These are phyloP conservation scores for Dactylonectria macrodidyma DNA, from an alignment of 2,329 filamentous ascomycete species.

Conservation along the genomic window DNA sequence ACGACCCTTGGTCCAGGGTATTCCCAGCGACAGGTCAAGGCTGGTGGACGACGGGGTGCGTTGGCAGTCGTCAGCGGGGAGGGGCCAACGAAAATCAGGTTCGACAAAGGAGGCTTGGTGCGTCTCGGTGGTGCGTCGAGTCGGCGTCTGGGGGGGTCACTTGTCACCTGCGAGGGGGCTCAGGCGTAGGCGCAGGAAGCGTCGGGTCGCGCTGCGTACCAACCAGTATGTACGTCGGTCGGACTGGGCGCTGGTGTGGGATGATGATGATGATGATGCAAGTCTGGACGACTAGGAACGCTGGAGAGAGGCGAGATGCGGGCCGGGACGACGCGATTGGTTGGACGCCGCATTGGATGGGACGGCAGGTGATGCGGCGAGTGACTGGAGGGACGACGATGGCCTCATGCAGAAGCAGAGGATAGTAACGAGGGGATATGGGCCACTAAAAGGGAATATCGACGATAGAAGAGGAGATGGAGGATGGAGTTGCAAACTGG, in stretches of 20 bases:
- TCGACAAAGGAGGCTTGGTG: slow-evolving; percentile 23
- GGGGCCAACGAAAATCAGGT: slow-evolving; percentile 26
- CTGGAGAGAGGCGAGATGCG: slow-evolving; percentile 24
- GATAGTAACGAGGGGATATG: slow-evolving; percentile 4
- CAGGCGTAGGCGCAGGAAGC: slow-evolving; percentile 36
- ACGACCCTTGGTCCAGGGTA: slow-evolving; percentile 43
- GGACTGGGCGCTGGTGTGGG: slow-evolving; percentile 15
- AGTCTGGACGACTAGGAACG: slow-evolving; percentile 17
- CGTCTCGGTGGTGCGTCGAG: slow-evolving; percentile 13
- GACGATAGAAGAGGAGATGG: neutral
- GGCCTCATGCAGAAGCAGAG: slow-evolving; percentile 11
- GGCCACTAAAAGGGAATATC: slow-evolving; percentile 1
- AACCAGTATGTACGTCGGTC: slow-evolving; percentile 14
- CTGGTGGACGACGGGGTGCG: slow-evolving; percentile 35
- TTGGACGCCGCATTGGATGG: slow-evolving; percentile 18
- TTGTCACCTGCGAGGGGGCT: slow-evolving; percentile 31
- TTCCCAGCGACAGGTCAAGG: slow-evolving; percentile 36
- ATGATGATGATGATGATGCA: slow-evolving; percentile 27
- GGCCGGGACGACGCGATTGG: slow-evolving; percentile 27
- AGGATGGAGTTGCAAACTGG: neutral
- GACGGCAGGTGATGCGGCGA: slow-evolving; percentile 13
- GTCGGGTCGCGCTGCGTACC: slow-evolving; percentile 32
- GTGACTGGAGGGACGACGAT: slow-evolving; percentile 20
- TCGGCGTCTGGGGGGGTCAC: slow-evolving; percentile 3
- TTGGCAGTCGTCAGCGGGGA: slow-evolving; percentile 30